Conservation (phyloP, 23 red algal genomes). For the Gracilariopsis chorda region DNA sequence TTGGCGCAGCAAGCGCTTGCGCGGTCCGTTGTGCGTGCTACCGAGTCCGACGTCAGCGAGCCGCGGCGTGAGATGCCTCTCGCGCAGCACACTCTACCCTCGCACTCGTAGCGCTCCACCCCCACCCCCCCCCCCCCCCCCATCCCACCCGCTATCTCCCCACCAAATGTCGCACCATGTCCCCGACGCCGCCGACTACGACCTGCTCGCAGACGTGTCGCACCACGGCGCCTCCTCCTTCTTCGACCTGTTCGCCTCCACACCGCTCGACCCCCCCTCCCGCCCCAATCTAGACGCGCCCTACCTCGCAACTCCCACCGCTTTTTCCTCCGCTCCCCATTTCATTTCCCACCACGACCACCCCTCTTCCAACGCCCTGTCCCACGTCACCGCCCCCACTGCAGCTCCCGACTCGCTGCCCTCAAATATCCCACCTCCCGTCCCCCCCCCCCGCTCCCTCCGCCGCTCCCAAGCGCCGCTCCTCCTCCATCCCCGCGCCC, state of each 20-base stretch:
- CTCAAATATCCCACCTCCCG: neutral
- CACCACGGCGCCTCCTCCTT: slow-evolving; percentile 48
- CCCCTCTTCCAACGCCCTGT: neutral
- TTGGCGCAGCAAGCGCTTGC: no score
- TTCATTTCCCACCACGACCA: neutral
- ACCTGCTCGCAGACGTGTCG: slow-evolving; percentile 48
- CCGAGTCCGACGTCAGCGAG: no score
- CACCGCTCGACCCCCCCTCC: neutral
- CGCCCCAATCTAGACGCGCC: no score
- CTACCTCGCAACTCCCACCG: no score
- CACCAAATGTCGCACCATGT: slow-evolving; percentile 1
- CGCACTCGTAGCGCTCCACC: neutral
- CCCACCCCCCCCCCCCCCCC: neutral
- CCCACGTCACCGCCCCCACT: no score
- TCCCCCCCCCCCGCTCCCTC: neutral
- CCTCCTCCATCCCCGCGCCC: no score
- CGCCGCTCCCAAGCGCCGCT: neutral
- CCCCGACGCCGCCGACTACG: slow-evolving; percentile 7
- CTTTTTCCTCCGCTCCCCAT: neutral
- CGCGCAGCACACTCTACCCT: neutral
- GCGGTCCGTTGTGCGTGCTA: no score
- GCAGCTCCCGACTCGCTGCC: neutral
- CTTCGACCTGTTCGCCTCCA: slow-evolving; percentile 29
- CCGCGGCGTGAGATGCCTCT: neutral
- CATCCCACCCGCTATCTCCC: neutral